These are phyloP conservation scores for Pseudozyma hubeiensis DNA, from an alignment of 1,284 basidiomycete genomes.

Conservation along the genomic window DNA sequence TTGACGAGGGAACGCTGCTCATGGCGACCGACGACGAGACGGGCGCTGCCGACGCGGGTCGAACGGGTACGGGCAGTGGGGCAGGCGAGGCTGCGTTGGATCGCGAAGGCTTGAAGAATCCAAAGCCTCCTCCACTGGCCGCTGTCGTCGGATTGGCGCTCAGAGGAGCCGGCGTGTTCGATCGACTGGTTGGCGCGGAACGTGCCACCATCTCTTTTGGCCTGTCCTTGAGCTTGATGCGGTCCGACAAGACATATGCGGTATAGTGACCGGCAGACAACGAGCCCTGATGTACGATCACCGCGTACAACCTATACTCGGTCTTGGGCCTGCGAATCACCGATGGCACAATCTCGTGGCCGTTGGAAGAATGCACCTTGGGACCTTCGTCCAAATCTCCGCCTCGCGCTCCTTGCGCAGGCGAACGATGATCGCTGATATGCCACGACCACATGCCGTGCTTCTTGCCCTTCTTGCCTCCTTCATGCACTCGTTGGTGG, in stretches of 20 bases:
- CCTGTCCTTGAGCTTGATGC: constrained; percentile 47
- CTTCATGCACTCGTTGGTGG: constrained; percentile 7
- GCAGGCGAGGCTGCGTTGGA: constrained; percentile 30
- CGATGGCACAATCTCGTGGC: constrained; percentile 38
- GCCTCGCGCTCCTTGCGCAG: neutral
- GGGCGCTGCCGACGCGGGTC: constrained; percentile 40
- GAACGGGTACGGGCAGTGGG: constrained; percentile 11
- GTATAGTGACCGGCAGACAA: constrained; percentile 62
- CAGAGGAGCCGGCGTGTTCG: constrained; percentile 38
- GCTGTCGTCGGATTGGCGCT: neutral
- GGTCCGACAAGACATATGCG: constrained; percentile 57
- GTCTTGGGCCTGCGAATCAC: constrained; percentile 42
- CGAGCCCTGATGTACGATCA: constrained; percentile 79
- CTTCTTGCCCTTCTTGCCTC: constrained; percentile 27
- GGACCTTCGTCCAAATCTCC: constrained; percentile 43
- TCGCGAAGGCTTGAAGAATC: constrained; percentile 26
- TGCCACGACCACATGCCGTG: constrained; percentile 51
- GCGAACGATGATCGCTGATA: constrained; percentile 23
- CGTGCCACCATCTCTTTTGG: constrained; percentile 39
- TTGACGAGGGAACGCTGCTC: constrained; percentile 15
- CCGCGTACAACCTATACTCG: constrained; percentile 72
- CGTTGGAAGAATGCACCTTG: constrained; percentile 28
- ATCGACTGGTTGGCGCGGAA: constrained; percentile 40
- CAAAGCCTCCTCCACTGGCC: neutral
- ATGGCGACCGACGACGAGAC: constrained; percentile 23